Conservation (phyloP, 768 basidiomycete species). For the Gelatoporia subvermispora region DNA sequence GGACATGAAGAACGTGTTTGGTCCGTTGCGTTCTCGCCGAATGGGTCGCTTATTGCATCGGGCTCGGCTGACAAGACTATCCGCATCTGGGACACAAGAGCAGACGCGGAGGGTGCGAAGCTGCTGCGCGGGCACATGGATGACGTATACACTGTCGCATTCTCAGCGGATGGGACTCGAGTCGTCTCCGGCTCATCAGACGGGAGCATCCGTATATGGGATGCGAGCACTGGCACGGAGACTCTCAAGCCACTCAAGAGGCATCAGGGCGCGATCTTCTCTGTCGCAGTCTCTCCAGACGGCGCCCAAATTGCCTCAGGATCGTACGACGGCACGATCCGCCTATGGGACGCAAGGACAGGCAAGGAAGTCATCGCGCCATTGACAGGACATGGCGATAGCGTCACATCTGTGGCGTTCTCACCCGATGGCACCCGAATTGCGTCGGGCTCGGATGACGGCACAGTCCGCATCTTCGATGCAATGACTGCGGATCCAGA, state of each 20-base stretch:
- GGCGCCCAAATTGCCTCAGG: slow-evolving; percentile 19
- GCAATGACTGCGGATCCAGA: slow-evolving; percentile 30
- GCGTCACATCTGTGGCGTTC: slow-evolving; percentile 34
- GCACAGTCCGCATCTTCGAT: slow-evolving; percentile 38
- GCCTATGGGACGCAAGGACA: slow-evolving; percentile 20
- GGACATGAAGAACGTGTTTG: slow-evolving; percentile 14
- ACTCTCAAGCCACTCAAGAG: too few relatives aligned
- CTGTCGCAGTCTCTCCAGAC: slow-evolving; percentile 16
- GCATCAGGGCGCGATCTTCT: too few relatives aligned
- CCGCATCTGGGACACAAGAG: slow-evolving; percentile 12
- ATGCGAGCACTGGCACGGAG: too few relatives aligned
- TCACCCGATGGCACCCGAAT: slow-evolving; percentile 42
- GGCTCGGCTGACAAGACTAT: slow-evolving; percentile 33
- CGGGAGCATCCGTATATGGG: too few relatives aligned
- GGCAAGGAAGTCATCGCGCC: slow-evolving; percentile 9
- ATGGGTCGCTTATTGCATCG: slow-evolving; percentile 37
- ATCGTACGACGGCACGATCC: slow-evolving; percentile 13
- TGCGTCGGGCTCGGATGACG: too few relatives aligned
- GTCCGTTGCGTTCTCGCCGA: slow-evolving; percentile 36
- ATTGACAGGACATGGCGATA: slow-evolving; percentile 13
- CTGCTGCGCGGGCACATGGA: slow-evolving; percentile 9
- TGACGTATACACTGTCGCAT: slow-evolving; percentile 21
- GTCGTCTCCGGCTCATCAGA: too few relatives aligned
- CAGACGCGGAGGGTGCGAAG: too few relatives aligned
- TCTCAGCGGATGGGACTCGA: slow-evolving; percentile 16